A percentile compares a stretch with the other conserved stretches of the same genome.
Evolutionary conservation across 495 filamentous ascomycete genomes (phyloP).

Genomic region (Penicillium angulare): DNA sequence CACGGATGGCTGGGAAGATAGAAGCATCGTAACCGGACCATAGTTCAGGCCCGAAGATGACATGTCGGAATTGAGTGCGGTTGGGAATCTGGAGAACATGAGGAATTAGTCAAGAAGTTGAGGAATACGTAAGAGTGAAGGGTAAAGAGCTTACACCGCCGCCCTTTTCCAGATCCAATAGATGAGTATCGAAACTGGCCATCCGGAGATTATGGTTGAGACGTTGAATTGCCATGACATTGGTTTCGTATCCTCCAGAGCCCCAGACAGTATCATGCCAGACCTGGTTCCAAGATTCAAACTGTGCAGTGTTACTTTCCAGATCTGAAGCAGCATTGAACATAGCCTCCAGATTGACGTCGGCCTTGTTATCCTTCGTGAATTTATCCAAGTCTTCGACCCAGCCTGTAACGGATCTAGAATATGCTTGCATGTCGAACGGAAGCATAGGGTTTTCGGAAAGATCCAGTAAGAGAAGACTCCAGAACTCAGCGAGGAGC

Average conservation of each 20-base stretch:
- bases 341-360: slow-evolving; percentile 58
- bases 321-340: slow-evolving; percentile 61
- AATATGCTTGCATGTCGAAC: slow-evolving; percentile 80
- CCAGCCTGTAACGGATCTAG: slow-evolving; percentile 58
- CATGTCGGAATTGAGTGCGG: slow-evolving; percentile 91
- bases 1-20: slow-evolving; percentile 82
- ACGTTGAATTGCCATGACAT: slow-evolving; percentile 59
- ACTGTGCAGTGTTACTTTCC: slow-evolving; percentile 55
- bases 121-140: not conserved
- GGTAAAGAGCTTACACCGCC: slow-evolving; percentile 60
- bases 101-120: slow-evolving; percentile 10
- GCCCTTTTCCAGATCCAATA: slow-evolving; percentile 68
- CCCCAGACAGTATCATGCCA: slow-evolving; percentile 70
- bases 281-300: slow-evolving; percentile 67
- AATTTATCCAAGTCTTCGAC: slow-evolving; percentile 65
- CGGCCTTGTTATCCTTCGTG: slow-evolving; percentile 51
- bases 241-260: slow-evolving; percentile 67
- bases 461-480: slow-evolving; percentile 80
- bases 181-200: slow-evolving; percentile 76
- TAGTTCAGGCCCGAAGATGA: slow-evolving; percentile 78
- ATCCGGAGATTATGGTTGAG: slow-evolving; percentile 69
- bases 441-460: slow-evolving; percentile 77
- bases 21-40: slow-evolving; percentile 75
- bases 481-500: slow-evolving; percentile 74
- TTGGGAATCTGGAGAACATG: slow-evolving; percentile 65